Evolutionary conservation across 73 alveolate genomes (phyloP).

Genomic region (Loxodes magnus): DNA sequence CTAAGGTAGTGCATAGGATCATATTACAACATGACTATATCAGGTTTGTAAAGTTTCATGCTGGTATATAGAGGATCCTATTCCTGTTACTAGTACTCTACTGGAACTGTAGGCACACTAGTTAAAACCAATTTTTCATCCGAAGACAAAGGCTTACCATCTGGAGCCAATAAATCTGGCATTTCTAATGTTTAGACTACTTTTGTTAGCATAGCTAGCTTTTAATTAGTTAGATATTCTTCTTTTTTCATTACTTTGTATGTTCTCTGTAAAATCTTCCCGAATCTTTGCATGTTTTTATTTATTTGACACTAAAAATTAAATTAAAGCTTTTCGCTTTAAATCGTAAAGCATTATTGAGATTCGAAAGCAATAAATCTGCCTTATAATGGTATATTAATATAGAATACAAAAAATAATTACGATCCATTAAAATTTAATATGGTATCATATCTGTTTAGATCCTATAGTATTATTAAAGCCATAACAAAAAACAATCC

Average conservation of each 20-base stretch:
- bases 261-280: too few species aligned
- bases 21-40: slow-evolving; percentile 34
- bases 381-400: too few species aligned
- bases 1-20: slow-evolving; percentile 52
- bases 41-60: slow-evolving; percentile 25
- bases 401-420: too few species aligned
- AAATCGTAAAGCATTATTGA: too few species aligned
- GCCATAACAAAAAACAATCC: too few species aligned
- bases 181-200: slow-evolving; percentile 1
- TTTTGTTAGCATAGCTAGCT: neutral
- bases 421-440: too few species aligned
- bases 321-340: too few species aligned
- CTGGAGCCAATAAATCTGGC: slow-evolving; percentile 14
- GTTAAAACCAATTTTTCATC: slow-evolving; percentile 15
- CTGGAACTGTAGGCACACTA: slow-evolving; percentile 35
- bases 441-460: too few species aligned
- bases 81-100: slow-evolving; percentile 10
- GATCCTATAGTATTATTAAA: too few species aligned
- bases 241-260: slow-evolving; percentile 10
- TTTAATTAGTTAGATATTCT: neutral
- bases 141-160: neutral
- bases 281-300: too few species aligned
- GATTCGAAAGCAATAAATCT: too few species aligned
- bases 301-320: too few species aligned
- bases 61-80: slow-evolving; percentile 9